Evolutionary conservation across 2,329 filamentous ascomycete species (phyloP).

Genomic region (Lachnellula arida): DNA sequence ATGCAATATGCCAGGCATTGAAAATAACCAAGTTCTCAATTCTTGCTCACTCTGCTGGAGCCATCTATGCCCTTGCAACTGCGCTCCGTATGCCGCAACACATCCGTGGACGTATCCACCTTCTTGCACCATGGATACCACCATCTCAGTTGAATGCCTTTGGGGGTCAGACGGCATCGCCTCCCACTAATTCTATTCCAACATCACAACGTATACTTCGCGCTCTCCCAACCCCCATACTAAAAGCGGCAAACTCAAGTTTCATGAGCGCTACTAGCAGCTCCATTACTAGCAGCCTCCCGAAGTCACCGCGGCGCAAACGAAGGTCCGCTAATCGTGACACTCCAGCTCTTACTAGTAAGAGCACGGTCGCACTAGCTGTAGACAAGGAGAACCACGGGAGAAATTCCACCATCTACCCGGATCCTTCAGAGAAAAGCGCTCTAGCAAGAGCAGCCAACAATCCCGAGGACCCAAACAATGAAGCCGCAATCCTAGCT

Average conservation of each 20-base stretch:
- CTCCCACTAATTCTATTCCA: constrained; percentile 80
- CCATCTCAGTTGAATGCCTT: constrained; percentile 87
- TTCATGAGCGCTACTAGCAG: constrained; percentile 92
- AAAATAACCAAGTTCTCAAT: constrained; percentile 96
- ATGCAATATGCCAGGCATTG: constrained; percentile 85
- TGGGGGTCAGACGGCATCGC: constrained; percentile 64
- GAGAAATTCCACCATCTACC: constrained; percentile 27
- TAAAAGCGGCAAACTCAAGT: constrained; percentile 91
- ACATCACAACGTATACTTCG: constrained; percentile 88
- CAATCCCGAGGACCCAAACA: constrained; percentile 27
- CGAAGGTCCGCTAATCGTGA: constrained; percentile 47
- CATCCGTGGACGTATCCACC: constrained; percentile 87
- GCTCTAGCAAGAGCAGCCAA: constrained; percentile 25
- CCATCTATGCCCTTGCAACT: constrained; percentile 95
- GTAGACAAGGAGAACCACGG: constrained; percentile 30
- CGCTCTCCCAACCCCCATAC: constrained; percentile 80
- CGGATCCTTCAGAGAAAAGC: constrained; percentile 25
- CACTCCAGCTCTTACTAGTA: constrained; percentile 31
- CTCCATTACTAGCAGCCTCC: constrained; percentile 73
- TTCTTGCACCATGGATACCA: constrained; percentile 94
- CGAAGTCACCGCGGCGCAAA: constrained; percentile 60
- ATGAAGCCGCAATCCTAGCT: constrained; percentile 34
- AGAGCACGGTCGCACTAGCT: constrained; percentile 35
- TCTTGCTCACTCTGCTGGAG: constrained; percentile 90
- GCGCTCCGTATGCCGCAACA: constrained; percentile 94